phyloP scores from a whole-genome alignment of 169 alveolate species.

The Toxoplasma gondii region DNA sequence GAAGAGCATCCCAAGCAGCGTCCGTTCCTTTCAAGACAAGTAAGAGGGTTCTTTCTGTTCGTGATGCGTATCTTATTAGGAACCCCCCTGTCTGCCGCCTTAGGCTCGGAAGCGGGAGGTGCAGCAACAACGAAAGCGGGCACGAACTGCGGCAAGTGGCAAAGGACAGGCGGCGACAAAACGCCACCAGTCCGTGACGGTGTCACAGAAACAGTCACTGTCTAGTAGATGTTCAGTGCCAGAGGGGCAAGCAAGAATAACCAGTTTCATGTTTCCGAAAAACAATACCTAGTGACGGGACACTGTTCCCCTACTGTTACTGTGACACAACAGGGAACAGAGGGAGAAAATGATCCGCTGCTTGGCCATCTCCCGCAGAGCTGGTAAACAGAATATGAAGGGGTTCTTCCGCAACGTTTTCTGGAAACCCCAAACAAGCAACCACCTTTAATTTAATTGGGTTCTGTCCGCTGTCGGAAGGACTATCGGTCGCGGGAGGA shows the following conservation, averaged over 20 bases:
- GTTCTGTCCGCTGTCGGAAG: not conserved
- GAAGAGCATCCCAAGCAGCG: not conserved
- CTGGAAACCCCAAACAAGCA: conserved; percentile 2
- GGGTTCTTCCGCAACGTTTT: not conserved
- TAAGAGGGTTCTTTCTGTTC: not conserved
- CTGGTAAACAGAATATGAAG: conserved; percentile 7
- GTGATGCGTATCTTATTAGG: too few species aligned
- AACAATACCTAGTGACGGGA: not conserved
- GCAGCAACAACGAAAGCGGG: conserved; percentile 2
- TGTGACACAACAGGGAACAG: not conserved
- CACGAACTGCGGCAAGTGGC: not conserved
- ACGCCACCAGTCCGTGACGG: not conserved
- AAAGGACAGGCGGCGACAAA: not conserved
- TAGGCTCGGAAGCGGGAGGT: not conserved
- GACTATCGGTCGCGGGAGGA: not conserved
- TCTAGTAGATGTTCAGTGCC: too few species aligned
- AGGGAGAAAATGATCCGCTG: conserved; percentile 20
- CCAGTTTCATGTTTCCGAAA: too few species aligned
- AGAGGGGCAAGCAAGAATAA: too few species aligned
- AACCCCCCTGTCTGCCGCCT: not conserved
- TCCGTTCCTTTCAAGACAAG: not conserved
- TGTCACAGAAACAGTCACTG: not conserved
- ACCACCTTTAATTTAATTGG: not conserved
- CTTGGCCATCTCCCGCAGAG: not conserved
- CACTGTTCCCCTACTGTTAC: not conserved